phyloP scores from a whole-genome alignment of 1,139 yeast species.

The Blastobotrys elegans region DNA sequence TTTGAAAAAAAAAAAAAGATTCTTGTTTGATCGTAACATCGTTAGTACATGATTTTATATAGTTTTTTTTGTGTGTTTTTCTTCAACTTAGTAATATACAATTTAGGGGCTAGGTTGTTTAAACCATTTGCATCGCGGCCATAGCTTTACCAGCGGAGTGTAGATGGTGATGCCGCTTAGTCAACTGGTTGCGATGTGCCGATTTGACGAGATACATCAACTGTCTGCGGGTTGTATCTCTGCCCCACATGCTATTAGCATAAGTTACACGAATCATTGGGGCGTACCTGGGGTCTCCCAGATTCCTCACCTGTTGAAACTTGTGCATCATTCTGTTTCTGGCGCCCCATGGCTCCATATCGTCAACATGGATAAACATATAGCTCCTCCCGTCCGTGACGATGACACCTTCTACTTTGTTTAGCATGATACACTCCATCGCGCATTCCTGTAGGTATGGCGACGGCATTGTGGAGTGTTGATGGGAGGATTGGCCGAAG shows the following conservation, averaged over 20 bases:
- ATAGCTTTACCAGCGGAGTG: conserved; percentile 7
- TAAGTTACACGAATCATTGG: conserved; percentile 10
- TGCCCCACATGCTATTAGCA: conserved; percentile 5
- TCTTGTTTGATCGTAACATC: neutral
- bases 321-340: neutral
- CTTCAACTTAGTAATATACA: too few relatives aligned
- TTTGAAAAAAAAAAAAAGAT: too few relatives aligned
- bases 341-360: conserved; percentile 2
- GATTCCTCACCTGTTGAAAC: neutral
- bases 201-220: neutral
- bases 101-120: too few relatives aligned
- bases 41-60: too few relatives aligned
- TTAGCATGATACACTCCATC: conserved; percentile 8
- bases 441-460: conserved; percentile 3
- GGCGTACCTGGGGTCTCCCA: conserved; percentile 10
- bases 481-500: neutral
- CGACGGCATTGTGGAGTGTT: conserved; percentile 5
- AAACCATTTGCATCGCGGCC: conserved; percentile 6
- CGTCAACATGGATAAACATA: conserved; percentile 9
- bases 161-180: neutral
- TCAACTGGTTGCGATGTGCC: neutral
- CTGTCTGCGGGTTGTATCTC: conserved; percentile 2
- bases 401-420: conserved; percentile 10
- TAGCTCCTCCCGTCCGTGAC: conserved; percentile 6
- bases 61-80: too few relatives aligned